Evolutionary conservation across 2,329 filamentous ascomycete genomes (phyloP).

Genomic region (Clonostachys sp.): DNA sequence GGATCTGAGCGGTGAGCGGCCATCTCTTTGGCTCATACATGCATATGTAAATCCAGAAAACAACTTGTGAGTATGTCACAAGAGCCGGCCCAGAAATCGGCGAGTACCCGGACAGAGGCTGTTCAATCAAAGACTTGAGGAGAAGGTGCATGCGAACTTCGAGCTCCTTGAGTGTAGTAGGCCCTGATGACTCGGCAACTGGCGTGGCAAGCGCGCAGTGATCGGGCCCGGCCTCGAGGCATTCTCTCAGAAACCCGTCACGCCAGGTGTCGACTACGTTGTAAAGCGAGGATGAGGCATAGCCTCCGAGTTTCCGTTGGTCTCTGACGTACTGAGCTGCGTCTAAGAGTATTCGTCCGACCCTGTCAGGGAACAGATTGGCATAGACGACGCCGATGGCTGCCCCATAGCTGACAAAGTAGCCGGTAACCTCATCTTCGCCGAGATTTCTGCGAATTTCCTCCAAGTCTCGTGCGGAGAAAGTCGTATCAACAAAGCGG

Average conservation of each 20-base stretch:
- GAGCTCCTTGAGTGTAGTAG: constrained; percentile 27
- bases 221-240: constrained; percentile 38
- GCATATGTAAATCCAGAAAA: constrained; percentile 29
- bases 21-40: constrained; percentile 39
- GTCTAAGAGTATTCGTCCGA: constrained; percentile 43
- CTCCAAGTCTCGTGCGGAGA: constrained; percentile 43
- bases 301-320: constrained; percentile 37
- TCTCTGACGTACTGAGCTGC: constrained; percentile 42
- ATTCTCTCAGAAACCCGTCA: constrained; percentile 46
- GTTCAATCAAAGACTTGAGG: constrained; percentile 26
- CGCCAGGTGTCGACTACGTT: constrained; percentile 43
- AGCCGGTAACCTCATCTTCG: constrained; percentile 40
- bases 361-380: constrained; percentile 41
- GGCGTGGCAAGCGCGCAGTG: constrained; percentile 37
- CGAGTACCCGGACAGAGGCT: constrained; percentile 31
- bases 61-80: constrained; percentile 37
- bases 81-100: constrained; percentile 31
- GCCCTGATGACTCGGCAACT: constrained; percentile 5
- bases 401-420: constrained; percentile 46
- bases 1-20: constrained; percentile 32
- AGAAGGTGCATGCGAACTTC: constrained; percentile 31
- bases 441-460: constrained; percentile 38
- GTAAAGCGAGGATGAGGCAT: constrained; percentile 41
- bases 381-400: constrained; percentile 47
- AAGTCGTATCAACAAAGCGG: constrained; percentile 39